phyloP scores from a whole-genome alignment of 176 grass and related monocot genomes.

The Poa annua region DNA sequence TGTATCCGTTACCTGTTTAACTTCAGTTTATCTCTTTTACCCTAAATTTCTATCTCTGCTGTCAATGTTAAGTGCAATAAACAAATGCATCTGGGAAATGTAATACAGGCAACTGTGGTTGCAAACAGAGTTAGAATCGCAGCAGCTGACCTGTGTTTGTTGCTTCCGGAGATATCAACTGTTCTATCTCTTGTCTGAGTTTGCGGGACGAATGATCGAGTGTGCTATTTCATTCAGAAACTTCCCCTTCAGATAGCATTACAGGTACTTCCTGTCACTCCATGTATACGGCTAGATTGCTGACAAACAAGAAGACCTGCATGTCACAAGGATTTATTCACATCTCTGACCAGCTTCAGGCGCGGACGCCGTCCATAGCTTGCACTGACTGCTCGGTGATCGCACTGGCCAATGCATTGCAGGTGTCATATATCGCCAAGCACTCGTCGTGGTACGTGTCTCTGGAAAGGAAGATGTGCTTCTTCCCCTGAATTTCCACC shows the following conservation, averaged over 20 bases:
- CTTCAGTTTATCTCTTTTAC: slow-evolving; percentile 15
- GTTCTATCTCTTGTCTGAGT: slow-evolving; percentile 5
- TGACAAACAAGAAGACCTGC: not conserved
- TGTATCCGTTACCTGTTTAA: slow-evolving; percentile 4
- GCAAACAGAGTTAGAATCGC: not conserved
- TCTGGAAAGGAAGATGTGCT: slow-evolving; percentile 50
- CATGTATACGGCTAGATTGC: not conserved
- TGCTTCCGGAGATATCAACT: slow-evolving; percentile 17
- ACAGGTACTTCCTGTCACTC: not conserved
- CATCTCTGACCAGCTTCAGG: not conserved
- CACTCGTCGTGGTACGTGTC: slow-evolving; percentile 54
- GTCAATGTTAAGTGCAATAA: not conserved
- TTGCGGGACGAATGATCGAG: not conserved
- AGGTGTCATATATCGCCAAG: slow-evolving; percentile 50
- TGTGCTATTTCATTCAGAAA: not conserved
- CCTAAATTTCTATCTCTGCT: slow-evolving; percentile 14
- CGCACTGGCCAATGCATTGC: slow-evolving; percentile 43
- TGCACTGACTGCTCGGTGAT: slow-evolving; percentile 25
- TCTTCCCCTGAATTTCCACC: slow-evolving; percentile 49
- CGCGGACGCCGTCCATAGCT: not conserved
- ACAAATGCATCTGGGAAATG: slow-evolving; percentile 11
- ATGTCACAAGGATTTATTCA: not conserved
- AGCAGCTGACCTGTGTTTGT: slow-evolving; percentile 22
- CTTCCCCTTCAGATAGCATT: not conserved
- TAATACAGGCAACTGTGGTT: not conserved